These are phyloP conservation scores for Coprinellus aureogranulatus DNA, from an alignment of 768 basidiomycete genomes.

Conservation along the genomic window DNA sequence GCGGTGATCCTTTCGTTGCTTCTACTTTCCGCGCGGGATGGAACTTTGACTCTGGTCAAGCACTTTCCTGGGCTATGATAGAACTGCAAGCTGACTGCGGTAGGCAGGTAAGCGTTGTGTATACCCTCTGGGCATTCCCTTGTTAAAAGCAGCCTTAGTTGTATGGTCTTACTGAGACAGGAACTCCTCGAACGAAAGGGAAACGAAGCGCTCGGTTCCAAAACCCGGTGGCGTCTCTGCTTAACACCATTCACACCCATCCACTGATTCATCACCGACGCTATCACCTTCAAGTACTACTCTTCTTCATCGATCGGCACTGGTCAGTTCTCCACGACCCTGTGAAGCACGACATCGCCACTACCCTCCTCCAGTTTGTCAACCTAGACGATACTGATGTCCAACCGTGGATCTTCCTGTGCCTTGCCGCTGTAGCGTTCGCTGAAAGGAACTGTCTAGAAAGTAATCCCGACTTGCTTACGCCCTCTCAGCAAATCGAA, in stretches of 20 bases:
- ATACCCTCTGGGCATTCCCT: too few relatives aligned
- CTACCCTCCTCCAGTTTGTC: slow-evolving; percentile 57
- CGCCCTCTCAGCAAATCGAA: slow-evolving; percentile 8
- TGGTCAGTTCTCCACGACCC: slow-evolving; percentile 62
- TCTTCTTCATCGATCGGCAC: slow-evolving; percentile 82
- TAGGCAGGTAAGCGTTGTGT: slow-evolving; percentile 48
- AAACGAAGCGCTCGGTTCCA: slow-evolving; percentile 54
- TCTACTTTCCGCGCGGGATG: slow-evolving; percentile 70
- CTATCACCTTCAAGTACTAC: slow-evolving; percentile 69
- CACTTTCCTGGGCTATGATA: slow-evolving; percentile 74
- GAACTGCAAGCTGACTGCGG: slow-evolving; percentile 81
- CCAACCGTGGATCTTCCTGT: slow-evolving; percentile 86
- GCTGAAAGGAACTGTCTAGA: slow-evolving; percentile 33
- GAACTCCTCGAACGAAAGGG: slow-evolving; percentile 20
- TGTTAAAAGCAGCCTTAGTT: too few relatives aligned
- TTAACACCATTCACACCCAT: slow-evolving; percentile 45
- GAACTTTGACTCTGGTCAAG: slow-evolving; percentile 68
- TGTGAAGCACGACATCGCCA: slow-evolving; percentile 56
- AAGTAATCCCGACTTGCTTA: slow-evolving; percentile 10
- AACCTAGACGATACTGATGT: slow-evolving; percentile 59
- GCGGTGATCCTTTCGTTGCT: slow-evolving; percentile 50
- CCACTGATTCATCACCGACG: slow-evolving; percentile 30
- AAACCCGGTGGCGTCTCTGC: slow-evolving; percentile 57
- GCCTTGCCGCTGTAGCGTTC: slow-evolving; percentile 68
- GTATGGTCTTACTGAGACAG: too few relatives aligned